phyloP scores from a whole-genome alignment of 2,329 filamentous ascomycete genomes.

The Botryotinia calthae region DNA sequence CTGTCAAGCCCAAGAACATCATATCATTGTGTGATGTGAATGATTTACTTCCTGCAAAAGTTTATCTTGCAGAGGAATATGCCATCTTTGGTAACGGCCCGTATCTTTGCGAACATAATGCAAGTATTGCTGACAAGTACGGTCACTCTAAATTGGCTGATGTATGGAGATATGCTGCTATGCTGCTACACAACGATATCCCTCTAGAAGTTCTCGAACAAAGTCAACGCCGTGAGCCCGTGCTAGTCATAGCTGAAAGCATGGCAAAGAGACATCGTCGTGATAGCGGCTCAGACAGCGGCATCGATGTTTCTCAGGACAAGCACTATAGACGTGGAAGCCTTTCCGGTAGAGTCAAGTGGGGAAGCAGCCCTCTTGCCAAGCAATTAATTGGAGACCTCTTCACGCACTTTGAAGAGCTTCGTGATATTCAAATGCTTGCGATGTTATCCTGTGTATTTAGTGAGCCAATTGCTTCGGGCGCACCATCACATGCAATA shows the following conservation, averaged over 20 bases:
- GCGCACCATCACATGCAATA: slow-evolving; percentile 51
- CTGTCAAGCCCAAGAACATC: slow-evolving; percentile 58
- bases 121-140: slow-evolving; percentile 68
- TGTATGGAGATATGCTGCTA: slow-evolving; percentile 77
- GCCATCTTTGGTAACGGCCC: slow-evolving; percentile 77
- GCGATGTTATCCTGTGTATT: slow-evolving; percentile 71
- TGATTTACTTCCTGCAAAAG: slow-evolving; percentile 73
- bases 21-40: slow-evolving; percentile 71
- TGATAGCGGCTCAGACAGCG: slow-evolving; percentile 47
- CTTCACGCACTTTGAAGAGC: slow-evolving; percentile 61
- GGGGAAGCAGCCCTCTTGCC: slow-evolving; percentile 64
- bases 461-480: slow-evolving; percentile 55
- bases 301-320: slow-evolving; percentile 48
- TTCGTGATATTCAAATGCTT: slow-evolving; percentile 66
- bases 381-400: slow-evolving; percentile 59
- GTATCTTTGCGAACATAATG: slow-evolving; percentile 83
- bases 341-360: slow-evolving; percentile 62
- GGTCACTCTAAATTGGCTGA: slow-evolving; percentile 71
- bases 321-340: slow-evolving; percentile 24
- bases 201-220: slow-evolving; percentile 63
- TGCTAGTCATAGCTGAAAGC: slow-evolving; percentile 65
- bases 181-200: slow-evolving; percentile 75
- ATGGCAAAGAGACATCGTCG: slow-evolving; percentile 45
- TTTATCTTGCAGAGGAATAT: slow-evolving; percentile 74
- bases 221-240: slow-evolving; percentile 51